Percentiles rank a stretch among this genome's conserved stretches.
These are phyloP conservation scores for Lentinus polychrous DNA, from an alignment of 1,284 basidiomycete genomes.

Conservation along the genomic window DNA sequence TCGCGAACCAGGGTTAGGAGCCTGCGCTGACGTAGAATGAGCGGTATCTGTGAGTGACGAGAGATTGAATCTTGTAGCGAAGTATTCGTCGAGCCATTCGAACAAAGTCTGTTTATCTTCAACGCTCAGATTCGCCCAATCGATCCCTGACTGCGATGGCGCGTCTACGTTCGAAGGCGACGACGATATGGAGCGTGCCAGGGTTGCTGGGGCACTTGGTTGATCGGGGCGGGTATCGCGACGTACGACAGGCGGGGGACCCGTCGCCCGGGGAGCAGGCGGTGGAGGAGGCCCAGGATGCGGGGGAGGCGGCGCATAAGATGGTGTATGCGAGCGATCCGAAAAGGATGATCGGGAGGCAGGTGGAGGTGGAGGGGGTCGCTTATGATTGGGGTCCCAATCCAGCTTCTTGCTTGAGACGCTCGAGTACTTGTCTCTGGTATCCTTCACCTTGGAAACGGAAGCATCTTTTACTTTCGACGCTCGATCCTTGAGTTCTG, in stretches of 20 bases:
- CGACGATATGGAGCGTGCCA: slow-evolving; percentile 10
- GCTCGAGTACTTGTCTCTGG: slow-evolving; percentile 49
- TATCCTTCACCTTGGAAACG: slow-evolving; percentile 43
- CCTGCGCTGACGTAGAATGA: neutral
- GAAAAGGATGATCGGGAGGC: slow-evolving; percentile 13
- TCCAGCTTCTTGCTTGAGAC: slow-evolving; percentile 53
- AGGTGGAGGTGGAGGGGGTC: slow-evolving; percentile 24
- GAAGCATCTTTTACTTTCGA: slow-evolving; percentile 48
- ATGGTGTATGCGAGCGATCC: neutral
- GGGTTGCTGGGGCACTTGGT: slow-evolving; percentile 6
- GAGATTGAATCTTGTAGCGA: slow-evolving; percentile 35
- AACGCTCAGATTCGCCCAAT: slow-evolving; percentile 60
- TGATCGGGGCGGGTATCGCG: slow-evolving; percentile 18
- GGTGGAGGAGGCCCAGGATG: slow-evolving; percentile 3
- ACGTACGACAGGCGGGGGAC: slow-evolving; percentile 15
- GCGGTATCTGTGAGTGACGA: neutral
- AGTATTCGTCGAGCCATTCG: slow-evolving; percentile 73
- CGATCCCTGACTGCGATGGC: slow-evolving; percentile 30
- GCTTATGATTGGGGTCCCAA: slow-evolving; percentile 49
- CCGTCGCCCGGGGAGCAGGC: neutral
- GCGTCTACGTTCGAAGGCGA: neutral
- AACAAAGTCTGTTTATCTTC: slow-evolving; percentile 72
- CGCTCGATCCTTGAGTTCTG: slow-evolving; percentile 57
- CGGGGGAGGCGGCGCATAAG: slow-evolving; percentile 12
- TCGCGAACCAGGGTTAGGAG: neutral